Percentiles rank a stretch among this genome's conserved stretches.
These are phyloP conservation scores for Onygenales sp. DNA, from an alignment of 2,329 filamentous ascomycete species.

Conservation along the genomic window DNA sequence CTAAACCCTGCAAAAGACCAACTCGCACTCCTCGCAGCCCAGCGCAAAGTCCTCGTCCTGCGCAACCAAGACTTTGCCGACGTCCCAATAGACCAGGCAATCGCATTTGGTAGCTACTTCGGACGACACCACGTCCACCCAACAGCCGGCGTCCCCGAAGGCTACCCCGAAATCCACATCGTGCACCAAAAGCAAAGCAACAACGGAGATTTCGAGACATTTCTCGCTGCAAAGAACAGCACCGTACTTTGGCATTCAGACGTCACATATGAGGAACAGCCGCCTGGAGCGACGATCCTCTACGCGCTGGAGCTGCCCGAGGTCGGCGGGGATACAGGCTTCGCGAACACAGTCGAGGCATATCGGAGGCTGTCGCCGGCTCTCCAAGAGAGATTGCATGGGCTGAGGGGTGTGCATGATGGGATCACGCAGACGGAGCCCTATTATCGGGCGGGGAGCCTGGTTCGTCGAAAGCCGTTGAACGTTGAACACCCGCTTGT, in stretches of 20 bases:
- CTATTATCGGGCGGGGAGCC: conserved; percentile 55
- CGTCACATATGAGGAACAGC: conserved; percentile 78
- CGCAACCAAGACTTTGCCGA: conserved; percentile 64
- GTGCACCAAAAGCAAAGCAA: conserved; percentile 65
- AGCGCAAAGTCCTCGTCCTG: conserved; percentile 61
- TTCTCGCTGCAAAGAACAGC: conserved; percentile 62
- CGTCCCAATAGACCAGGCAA: conserved; percentile 58
- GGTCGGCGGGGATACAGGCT: conserved; percentile 76
- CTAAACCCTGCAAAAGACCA: conserved; percentile 63
- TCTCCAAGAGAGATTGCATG: conserved; percentile 72
- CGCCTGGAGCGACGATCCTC: conserved; percentile 80
- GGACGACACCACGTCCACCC: conserved; percentile 76
- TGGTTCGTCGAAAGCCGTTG: conserved; percentile 67
- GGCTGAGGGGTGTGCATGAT: conserved; percentile 46
- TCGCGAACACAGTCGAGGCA: conserved; percentile 68
- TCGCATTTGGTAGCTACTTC: conserved; percentile 65
- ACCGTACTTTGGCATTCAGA: conserved; percentile 85
- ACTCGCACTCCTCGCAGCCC: conserved; percentile 46
- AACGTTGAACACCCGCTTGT: conserved; percentile 67
- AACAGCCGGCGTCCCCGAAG: conserved; percentile 64
- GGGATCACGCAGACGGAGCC: conserved; percentile 63
- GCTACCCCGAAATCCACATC: conserved; percentile 67
- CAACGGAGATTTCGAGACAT: conserved; percentile 46
- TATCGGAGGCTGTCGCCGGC: conserved; percentile 71
- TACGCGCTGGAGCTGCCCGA: conserved; percentile 73